These are phyloP conservation scores for Chlamydomonas eustigma DNA, from an alignment of 139 green algal species.

Conservation along the genomic window DNA sequence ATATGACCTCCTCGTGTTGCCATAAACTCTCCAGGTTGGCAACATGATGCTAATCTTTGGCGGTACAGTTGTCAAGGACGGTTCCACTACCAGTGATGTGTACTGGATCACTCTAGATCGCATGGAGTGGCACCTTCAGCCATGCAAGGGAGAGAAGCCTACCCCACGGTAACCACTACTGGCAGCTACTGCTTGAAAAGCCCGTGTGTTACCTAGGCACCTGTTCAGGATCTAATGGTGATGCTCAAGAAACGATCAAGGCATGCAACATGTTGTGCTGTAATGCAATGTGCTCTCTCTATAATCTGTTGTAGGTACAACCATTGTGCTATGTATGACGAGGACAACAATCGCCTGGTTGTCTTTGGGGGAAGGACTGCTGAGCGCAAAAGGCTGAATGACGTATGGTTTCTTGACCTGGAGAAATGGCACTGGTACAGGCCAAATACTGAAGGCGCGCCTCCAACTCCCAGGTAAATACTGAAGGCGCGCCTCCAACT, in stretches of 20 bases:
- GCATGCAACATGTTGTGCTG: too few species aligned
- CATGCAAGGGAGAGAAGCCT: conserved; percentile 56
- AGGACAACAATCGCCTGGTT: conserved; percentile 60
- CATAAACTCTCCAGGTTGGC: conserved; percentile 35
- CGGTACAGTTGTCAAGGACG: conserved; percentile 58
- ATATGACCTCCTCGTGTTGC: too few species aligned
- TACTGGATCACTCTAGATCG: conserved; percentile 71
- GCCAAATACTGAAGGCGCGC: conserved; percentile 36
- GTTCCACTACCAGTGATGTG: conserved; percentile 58
- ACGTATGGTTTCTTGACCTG: conserved; percentile 78
- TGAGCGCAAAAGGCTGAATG: conserved; percentile 66
- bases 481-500: conserved; percentile 40
- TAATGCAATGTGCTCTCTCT: too few species aligned
- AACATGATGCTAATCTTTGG: conserved; percentile 73
- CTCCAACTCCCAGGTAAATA: conserved; percentile 35
- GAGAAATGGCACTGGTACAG: conserved; percentile 58
- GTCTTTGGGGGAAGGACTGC: conserved; percentile 76
- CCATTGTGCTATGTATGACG: conserved; percentile 57
- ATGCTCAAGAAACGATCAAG: too few species aligned
- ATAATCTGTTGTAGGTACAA: conserved; percentile 44
- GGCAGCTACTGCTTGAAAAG: too few species aligned
- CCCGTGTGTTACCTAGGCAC: too few species aligned
- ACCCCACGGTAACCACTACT: not conserved
- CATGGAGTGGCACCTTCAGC: conserved; percentile 78
- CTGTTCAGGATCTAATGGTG: too few species aligned